These are phyloP conservation scores for Trypanosoma lewisi DNA, from an alignment of 208 protist species.

Conservation along the genomic window DNA sequence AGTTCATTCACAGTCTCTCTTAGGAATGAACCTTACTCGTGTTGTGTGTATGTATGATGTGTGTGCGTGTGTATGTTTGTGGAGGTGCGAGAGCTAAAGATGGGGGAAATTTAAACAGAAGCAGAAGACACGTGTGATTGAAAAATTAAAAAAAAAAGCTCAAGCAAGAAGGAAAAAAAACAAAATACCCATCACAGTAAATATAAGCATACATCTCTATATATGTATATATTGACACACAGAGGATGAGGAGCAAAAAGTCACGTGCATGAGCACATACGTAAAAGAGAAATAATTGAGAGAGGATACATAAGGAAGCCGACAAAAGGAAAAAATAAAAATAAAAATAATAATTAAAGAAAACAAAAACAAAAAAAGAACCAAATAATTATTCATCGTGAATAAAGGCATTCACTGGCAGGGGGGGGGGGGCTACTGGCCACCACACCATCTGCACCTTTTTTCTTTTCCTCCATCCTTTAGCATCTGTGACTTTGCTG, in stretches of 20 bases:
- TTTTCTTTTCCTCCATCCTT: not conserved
- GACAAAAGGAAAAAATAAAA: conserved; percentile 4
- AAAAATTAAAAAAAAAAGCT: not conserved
- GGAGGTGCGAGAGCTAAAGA: too few relatives aligned
- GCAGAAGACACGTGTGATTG: not conserved
- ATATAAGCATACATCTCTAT: conserved; percentile 6
- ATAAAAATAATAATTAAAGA: conserved; percentile 8
- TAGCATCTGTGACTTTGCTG: not conserved
- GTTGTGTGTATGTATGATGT: too few relatives aligned
- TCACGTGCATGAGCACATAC: not conserved
- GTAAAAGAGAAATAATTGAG: not conserved
- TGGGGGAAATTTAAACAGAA: not conserved
- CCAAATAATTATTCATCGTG: not conserved
- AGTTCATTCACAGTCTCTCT: not conserved
- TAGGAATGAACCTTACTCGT: not conserved
- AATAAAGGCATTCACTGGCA: not conserved
- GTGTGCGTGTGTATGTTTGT: too few relatives aligned
- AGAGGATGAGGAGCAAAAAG: not conserved
- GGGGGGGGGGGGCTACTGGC: too few relatives aligned
- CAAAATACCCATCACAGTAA: not conserved
- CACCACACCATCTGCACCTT: not conserved
- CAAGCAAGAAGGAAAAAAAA: not conserved
- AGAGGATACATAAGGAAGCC: not conserved
- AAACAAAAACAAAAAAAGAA: not conserved
- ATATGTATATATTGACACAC: not conserved